A percentile compares a stretch with the other conserved stretches of the same genome.
Evolutionary conservation across 2,329 filamentous ascomycete species (phyloP).

Genomic region (Ophiostoma ulmi): DNA sequence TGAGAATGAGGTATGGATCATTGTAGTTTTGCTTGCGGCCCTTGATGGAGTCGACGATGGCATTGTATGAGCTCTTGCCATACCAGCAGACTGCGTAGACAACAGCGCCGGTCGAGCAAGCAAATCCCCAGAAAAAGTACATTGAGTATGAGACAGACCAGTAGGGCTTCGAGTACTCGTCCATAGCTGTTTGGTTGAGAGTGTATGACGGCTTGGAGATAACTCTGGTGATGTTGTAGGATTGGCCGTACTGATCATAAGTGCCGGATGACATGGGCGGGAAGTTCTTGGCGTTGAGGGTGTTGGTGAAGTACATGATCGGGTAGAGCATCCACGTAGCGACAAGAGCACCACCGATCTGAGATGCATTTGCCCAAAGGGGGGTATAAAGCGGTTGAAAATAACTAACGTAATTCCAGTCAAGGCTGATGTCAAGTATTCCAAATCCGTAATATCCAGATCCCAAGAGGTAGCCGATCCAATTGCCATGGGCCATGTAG

Average conservation of each 20-base stretch:
- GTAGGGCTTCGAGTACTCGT: slow-evolving; percentile 38
- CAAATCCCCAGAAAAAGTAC: slow-evolving; percentile 36
- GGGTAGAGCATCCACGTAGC: slow-evolving; percentile 37
- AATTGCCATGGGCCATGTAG: slow-evolving; percentile 34
- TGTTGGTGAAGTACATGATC: slow-evolving; percentile 40
- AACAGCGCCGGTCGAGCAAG: slow-evolving; percentile 33
- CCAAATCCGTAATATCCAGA: slow-evolving; percentile 44
- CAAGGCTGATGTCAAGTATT: slow-evolving; percentile 39
- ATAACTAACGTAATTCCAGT: slow-evolving; percentile 42
- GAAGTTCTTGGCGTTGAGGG: slow-evolving; percentile 39
- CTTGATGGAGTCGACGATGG: slow-evolving; percentile 41
- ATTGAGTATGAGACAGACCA: slow-evolving; percentile 39
- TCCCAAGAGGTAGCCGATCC: slow-evolving; percentile 33
- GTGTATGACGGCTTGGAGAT: slow-evolving; percentile 36
- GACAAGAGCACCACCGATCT: slow-evolving; percentile 36
- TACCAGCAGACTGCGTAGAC: slow-evolving; percentile 34
- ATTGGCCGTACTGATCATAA: slow-evolving; percentile 30
- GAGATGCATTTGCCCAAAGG: slow-evolving; percentile 37
- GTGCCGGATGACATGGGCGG: slow-evolving; percentile 38
- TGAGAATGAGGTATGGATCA: slow-evolving; percentile 34
- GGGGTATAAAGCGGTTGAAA: slow-evolving; percentile 36
- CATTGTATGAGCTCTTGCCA: slow-evolving; percentile 41
- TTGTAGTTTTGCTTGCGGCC: slow-evolving; percentile 23
- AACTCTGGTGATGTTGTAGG: slow-evolving; percentile 42
- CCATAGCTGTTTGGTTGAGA: slow-evolving; percentile 36